Conservation (phyloP, 2,329 filamentous ascomycete genomes). For the Penicillium olsonii region DNA sequence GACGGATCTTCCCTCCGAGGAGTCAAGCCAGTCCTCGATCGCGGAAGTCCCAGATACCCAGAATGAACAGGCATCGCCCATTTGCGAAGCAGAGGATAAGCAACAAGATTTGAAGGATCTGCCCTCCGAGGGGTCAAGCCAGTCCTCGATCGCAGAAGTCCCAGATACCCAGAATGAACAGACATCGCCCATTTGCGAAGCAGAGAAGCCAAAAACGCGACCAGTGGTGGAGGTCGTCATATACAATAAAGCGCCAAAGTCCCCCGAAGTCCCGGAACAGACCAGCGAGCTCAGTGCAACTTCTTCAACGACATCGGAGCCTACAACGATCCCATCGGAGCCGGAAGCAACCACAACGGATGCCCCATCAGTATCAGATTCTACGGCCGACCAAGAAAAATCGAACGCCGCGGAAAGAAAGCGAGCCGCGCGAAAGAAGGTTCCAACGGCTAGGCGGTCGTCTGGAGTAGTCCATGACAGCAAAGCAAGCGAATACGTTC, state of each 20-base stretch:
- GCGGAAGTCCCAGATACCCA: background rate
- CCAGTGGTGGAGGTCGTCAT: constrained; percentile 34
- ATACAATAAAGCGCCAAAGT: constrained; percentile 1
- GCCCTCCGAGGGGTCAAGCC: background rate
- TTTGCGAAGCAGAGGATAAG: background rate
- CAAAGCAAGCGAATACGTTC: constrained; percentile 38
- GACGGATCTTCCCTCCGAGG: background rate
- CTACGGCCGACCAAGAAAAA: background rate
- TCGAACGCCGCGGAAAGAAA: background rate
- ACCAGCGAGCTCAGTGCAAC: background rate
- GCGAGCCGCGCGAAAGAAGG: constrained; percentile 21
- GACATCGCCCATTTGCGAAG: background rate
- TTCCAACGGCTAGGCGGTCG: constrained; percentile 25
- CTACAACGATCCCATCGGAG: background rate
- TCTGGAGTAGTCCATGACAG: constrained; percentile 37
- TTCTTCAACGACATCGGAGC: background rate
- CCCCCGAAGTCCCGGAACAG: background rate
- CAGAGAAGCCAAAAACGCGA: constrained; percentile 14
- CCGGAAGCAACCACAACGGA: background rate
- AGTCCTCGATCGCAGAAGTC: background rate
- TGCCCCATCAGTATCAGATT: background rate
- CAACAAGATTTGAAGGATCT: background rate
- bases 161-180: constrained; percentile 4
- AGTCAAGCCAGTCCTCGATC: background rate
- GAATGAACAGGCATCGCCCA: constrained; percentile 1